A percentile compares a stretch with the other conserved stretches of the same genome.
phyloP scores from a whole-genome alignment of 2,329 filamentous ascomycete species.

The Colletotrichum lupini region DNA sequence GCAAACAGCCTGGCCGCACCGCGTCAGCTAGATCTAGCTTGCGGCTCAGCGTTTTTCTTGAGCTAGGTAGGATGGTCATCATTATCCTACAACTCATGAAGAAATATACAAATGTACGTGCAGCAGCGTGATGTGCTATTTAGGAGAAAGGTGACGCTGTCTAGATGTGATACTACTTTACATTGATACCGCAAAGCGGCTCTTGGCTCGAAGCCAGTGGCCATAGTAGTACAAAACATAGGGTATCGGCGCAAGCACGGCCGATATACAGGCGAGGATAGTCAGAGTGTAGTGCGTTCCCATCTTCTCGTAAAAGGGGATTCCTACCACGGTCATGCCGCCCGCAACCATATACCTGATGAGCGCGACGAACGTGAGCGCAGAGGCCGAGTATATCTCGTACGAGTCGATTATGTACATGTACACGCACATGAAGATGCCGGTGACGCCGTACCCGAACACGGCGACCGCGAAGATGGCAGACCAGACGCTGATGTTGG shows the following conservation, averaged over 20 bases:
- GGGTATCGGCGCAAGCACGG: constrained; percentile 43
- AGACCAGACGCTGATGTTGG: constrained; percentile 55
- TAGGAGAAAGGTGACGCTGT: background rate
- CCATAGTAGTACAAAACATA: constrained; percentile 43
- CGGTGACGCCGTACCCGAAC: constrained; percentile 58
- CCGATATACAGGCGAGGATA: constrained; percentile 44
- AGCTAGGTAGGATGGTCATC: no score
- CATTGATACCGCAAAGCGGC: constrained; percentile 16
- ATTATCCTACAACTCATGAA: no score
- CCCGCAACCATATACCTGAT: constrained; percentile 45
- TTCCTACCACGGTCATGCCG: constrained; percentile 48
- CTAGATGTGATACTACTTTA: background rate
- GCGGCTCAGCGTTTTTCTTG: no score
- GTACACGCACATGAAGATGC: constrained; percentile 48
- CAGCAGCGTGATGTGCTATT: background rate
- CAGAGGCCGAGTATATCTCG: constrained; percentile 46
- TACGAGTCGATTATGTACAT: constrained; percentile 52
- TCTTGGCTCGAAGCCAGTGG: constrained; percentile 17
- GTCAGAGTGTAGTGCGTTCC: constrained; percentile 47
- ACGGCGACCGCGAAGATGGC: constrained; percentile 53
- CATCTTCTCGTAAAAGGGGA: constrained; percentile 47
- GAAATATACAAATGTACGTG: no score
- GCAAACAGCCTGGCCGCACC: no score
- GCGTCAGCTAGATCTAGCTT: no score
- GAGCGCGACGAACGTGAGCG: constrained; percentile 45